Base-by-base conservation (phyloP, 805 yeast genomes). In the Torulaspora delbrueckii region DNA sequence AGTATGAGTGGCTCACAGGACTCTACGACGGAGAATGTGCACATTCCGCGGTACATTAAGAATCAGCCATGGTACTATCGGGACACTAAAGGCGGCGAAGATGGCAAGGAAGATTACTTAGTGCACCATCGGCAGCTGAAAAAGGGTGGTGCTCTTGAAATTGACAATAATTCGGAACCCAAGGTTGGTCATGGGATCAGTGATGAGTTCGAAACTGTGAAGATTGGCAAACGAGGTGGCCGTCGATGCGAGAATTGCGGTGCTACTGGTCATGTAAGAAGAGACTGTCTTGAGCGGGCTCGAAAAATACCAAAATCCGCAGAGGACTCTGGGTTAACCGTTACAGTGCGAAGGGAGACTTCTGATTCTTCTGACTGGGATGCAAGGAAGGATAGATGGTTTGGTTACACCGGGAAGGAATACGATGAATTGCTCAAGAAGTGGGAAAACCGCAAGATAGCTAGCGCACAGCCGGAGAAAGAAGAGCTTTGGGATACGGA, bases 341-440 rank as follows among this genome's bases (percentile, higher is more conserved):
- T 51, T 10, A 51, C 58, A n/a, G 45, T 55, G 14, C 41, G 51
- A 13, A 39, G 55, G 43, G 42, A 47, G 51, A 35, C 48, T 46
- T 12, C 49, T 40, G 40, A 54, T 46, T 39, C 64, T 53, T 37
- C 63, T 57, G 40, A 66, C 37, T 86, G 81, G 74, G 95, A 85
- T 56, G 75, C 81, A 8, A 83, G 82, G 51, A 67, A 89, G 47
- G 95, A 86, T 63, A 71, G 87, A 47, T 86, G 93, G 95, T 84
- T 77, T 58, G 95, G 95, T 0, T 85, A 79, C 59, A 81, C 83
- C 37, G 72, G 78, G 1, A 68, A 71, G 8, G 87, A 84, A 43
- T 86, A 84, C 69, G 75, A 73, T 39, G 66, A 71, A 9, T 74
- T 76, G 25, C 54, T 79, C 5, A 60, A 65, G 42, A 67, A 68